Evolutionary conservation across 495 filamentous ascomycete species (phyloP), one percentile per base, ranked within the genome.

Genomic region (Parmelia sp.): DNA sequence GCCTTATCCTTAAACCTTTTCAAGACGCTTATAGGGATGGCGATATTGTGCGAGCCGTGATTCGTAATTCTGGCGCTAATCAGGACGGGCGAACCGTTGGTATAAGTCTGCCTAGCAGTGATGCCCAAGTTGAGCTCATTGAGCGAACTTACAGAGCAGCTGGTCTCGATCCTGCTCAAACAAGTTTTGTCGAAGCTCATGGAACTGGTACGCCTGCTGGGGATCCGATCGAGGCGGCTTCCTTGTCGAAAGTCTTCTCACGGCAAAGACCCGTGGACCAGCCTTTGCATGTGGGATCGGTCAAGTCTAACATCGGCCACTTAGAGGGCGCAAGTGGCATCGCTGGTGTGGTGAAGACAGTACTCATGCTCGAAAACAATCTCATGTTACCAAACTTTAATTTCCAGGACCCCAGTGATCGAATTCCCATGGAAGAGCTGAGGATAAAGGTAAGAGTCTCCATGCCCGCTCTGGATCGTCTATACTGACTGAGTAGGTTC

Each of bases 301-400:
- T 78, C n/a, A 82, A 82, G 59, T 67, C 71, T 17, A 80, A 81
- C 61, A 63, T 82, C n/a, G 80, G 79, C 35, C 79, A 82, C 40
- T 35, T 36, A 10, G 35, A 36, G 10, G 35, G 35, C 35, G 35
- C 4, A 10, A 5, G 35, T 10, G 35, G 35, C 68, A 57, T 84
- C 0, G 78, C 77, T 3, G 74, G 70, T 6, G 39, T 84, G 29
- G 77, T 84, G 66, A 84, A 77, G 62, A 69, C 67, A 0, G 67
- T 73, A 0, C 29, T 82, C 39, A 65, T 68, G 14, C 39, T 84
- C 15, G 79, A 84, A 55, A 73, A 73, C 17, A 74, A 72, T 0
- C 57, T 74, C 36, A 80, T 84, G 33, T 79, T 76, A 11, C 74
- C 78, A 6, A 76, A 69, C 49, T 68, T 75, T 39, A 73, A 76